Evolutionary conservation across 2,329 filamentous ascomycete genomes (phyloP).

Genomic region (Colletotrichum orbiculare): DNA sequence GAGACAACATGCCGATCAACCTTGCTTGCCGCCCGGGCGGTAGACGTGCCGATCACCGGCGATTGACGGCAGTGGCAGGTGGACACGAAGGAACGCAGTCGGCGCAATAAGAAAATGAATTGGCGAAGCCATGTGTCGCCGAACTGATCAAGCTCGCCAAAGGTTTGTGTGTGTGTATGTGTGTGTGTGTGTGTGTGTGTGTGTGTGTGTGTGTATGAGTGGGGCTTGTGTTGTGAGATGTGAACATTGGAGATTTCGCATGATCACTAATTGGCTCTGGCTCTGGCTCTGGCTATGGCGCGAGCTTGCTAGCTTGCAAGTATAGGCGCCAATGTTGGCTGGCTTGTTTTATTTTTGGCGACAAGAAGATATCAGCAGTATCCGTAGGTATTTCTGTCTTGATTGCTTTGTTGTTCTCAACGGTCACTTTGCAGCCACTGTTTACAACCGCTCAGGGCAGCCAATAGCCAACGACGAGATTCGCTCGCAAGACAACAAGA

Average conservation of each 20-base stretch:
- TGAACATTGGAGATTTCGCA: constrained; percentile 13
- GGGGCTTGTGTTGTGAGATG: background rate
- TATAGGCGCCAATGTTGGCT: constrained; percentile 11
- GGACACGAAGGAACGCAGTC: constrained; percentile 2
- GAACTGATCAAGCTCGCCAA: background rate
- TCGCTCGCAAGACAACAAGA: constrained; percentile 18
- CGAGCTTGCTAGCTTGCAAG: constrained; percentile 9
- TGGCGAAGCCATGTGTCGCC: too few relatives aligned
- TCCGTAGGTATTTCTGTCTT: too few relatives aligned
- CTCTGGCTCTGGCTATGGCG: background rate
- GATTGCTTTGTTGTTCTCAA: too few relatives aligned
- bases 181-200: background rate
- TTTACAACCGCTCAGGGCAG: too few relatives aligned
- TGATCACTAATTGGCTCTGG: constrained; percentile 25
- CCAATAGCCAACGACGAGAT: too few relatives aligned
- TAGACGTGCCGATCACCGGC: constrained; percentile 5
- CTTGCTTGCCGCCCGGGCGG: constrained; percentile 2
- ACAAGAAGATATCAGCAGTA: background rate
- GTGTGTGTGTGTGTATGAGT: background rate
- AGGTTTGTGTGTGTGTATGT: background rate
- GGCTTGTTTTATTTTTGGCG: constrained; percentile 3
- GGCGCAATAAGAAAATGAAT: constrained; percentile 2
- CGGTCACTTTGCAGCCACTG: too few relatives aligned
- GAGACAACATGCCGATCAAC: constrained; percentile 10
- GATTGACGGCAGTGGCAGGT: background rate